Base-by-base conservation (phyloP, 2,329 filamentous ascomycete genomes). In the Fusarium aywerte region DNA sequence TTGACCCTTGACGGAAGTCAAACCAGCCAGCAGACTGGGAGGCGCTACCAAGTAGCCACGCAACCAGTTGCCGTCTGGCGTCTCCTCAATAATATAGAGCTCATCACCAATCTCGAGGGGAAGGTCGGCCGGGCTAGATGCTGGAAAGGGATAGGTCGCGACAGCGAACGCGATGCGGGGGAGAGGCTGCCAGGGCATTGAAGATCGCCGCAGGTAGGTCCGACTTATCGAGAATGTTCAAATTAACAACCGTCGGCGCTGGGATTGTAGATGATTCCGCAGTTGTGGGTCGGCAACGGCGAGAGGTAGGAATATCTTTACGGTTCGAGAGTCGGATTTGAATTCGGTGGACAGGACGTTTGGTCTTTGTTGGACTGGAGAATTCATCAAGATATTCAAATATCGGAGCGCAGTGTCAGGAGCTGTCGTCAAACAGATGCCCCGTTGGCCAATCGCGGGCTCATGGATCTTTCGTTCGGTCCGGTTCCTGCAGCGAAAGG, bases 91-190 rank as follows among this genome's bases (percentile, higher is more conserved):
- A 70, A 99, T 96, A 81, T 99, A 99, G 68, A 99, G 85, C 81
- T 99, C 96, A 85, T 99, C 96, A 78, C 96, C 96, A 68, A 99
- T 92, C 80, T 99, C 94, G 77, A 99, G 90, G 11, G 96, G 96
- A 20, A 99, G 89, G 80, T 99, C 96, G 77, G 93, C 92, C 53
- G 93, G 89, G 69, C 90, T 90, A 62, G 92, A 90, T 62, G 96
- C 92, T 73, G 91, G 86, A 81, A 99, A 99, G 35, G 96, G 96
- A 79, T 94, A 97, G 71, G 90, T 94, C 84, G 95, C 96, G 80
- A 99, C 92, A 73, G 95, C 96, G 84, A 98, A 99, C 77, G 94
- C 96, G 83, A 99, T 97, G 75, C 93, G 92, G 80, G 94, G 92
- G 79, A 99, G 87, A 76, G 96, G 95, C 87, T 92, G 90, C 96